Base-by-base conservation (phyloP, 192 early-diverging fungal genomes). In the Coemansia sp. region DNA sequence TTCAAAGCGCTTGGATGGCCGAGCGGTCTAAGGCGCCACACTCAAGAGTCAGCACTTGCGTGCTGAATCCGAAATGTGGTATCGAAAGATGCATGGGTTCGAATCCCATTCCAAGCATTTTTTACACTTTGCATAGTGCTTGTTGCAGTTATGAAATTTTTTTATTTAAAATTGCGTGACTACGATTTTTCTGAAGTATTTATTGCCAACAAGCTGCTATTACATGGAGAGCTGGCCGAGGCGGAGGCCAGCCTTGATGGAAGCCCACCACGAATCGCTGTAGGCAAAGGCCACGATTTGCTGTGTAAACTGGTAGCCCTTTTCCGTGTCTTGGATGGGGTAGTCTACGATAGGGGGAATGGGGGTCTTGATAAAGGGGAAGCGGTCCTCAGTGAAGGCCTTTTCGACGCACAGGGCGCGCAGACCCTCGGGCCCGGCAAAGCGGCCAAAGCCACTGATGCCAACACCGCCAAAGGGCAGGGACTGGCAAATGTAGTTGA, bases 401-500 rank as follows among this genome's bases (percentile, higher is more conserved):
- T 82, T 85, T 33, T 83, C 82, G 18, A 85, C 76, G 40, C 87
- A 89, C 9, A 87, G 58, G 1, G 82, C 83, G 23, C 89, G 80
- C 48, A 91, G 60, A 3, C 89, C 89, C 62, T 91, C 89, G 35
- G 80, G 65, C 6, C 89, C 89, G 5, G 85, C 85, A 65, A 85
- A 85, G 14, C 89, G 80, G 22, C 87, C 89, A 68, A 87, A 88
- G 0, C 89, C 89, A 48, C 84, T 86, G 29, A 79, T 85, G 14
- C 86, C 86, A 7, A 91, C 85, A 50, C 89, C 89, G 43, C 89
- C 89, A 78, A 91, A 91, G 2, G 89, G 89, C 48, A 91, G 56
- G 2, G 83, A 77, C 60, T 92, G 88, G 67, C 88, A 89, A 4
- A 94, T 78, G 50, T 92, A 94, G 46, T 85, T 90, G 54, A 86